Evolutionary conservation across 768 basidiomycete species (phyloP).

Genomic region (Pulveroboletus sp.): DNA sequence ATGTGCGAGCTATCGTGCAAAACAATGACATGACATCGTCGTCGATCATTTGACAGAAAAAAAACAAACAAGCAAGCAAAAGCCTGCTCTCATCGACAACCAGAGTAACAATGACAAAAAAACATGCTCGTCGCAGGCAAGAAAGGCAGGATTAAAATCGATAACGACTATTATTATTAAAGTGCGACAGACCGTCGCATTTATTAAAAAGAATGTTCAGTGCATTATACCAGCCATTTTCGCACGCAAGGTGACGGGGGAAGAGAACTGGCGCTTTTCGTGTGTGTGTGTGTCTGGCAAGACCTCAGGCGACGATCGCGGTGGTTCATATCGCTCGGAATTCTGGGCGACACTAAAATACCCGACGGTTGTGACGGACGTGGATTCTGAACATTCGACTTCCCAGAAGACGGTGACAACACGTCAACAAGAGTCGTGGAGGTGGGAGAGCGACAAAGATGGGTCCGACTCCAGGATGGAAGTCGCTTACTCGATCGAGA

Average conservation of each 20-base stretch:
- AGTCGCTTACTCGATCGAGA: constrained; percentile 10
- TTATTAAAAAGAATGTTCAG: neutral
- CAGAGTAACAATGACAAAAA: too few species aligned
- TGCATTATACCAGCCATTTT: constrained; percentile 7
- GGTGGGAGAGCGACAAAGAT: neutral
- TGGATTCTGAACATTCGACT: neutral
- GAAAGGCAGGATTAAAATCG: neutral
- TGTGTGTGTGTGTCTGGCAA: constrained; percentile 3
- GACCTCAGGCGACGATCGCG: constrained; percentile 5
- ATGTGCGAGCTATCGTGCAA: too few species aligned
- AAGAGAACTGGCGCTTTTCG: neutral
- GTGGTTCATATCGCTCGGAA: neutral
- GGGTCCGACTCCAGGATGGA: constrained; percentile 15
- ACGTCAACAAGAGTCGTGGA: neutral
- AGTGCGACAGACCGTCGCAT: neutral
- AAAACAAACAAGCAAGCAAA: too few species aligned
- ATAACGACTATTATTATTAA: neutral
- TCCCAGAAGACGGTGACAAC: neutral
- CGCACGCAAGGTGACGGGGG: neutral
- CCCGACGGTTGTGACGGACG: neutral
- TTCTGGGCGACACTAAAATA: neutral
- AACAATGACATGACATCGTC: too few species aligned
- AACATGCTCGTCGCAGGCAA: too few species aligned
- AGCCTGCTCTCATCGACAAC: too few species aligned
- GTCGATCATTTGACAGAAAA: too few species aligned